These are phyloP conservation scores for Caulochytrium protostelioides DNA, from an alignment of 371 early-diverging fungal genomes.

Conservation along the genomic window DNA sequence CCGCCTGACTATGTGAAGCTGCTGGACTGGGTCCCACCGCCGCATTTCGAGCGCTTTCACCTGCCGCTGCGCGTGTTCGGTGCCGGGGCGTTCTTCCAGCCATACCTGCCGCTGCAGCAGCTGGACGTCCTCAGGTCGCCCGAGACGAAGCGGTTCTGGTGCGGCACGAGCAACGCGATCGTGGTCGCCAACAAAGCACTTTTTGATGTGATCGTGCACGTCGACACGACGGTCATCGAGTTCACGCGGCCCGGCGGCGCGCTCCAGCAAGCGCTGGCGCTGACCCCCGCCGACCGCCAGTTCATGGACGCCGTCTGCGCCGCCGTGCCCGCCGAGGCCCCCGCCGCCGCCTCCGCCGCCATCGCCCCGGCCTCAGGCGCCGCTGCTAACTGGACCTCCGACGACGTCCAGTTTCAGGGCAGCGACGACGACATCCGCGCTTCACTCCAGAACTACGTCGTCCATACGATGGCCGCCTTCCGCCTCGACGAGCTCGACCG, in stretches of 20 bases:
- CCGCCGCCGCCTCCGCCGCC: background rate
- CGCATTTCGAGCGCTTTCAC: conserved; percentile 35
- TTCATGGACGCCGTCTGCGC: conserved; percentile 19
- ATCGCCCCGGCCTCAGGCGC: background rate
- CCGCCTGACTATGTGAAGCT: no score
- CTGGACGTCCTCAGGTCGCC: conserved; percentile 46
- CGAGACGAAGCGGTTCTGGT: conserved; percentile 41
- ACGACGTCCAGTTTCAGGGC: conserved; percentile 35
- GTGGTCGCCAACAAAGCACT: conserved; percentile 44
- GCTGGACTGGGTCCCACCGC: no score
- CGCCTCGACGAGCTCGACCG: no score
- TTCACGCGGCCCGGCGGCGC: background rate
- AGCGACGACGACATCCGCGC: conserved; percentile 58
- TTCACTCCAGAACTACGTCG: conserved; percentile 58
- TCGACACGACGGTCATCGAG: no score
- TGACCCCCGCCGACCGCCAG: conserved; percentile 21
- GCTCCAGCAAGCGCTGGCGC: conserved; percentile 14
- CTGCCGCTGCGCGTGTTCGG: conserved; percentile 51
- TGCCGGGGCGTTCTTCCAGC: conserved; percentile 55
- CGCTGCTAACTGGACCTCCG: background rate
- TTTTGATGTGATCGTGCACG: background rate
- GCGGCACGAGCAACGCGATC: conserved; percentile 59
- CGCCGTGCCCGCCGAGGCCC: background rate
- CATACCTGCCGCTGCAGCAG: conserved; percentile 64
- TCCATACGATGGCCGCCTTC: no score